A percentile compares a stretch with the other conserved stretches of the same genome.
These are phyloP conservation scores for Neofusicoccum laricinum DNA, from an alignment of 2,329 filamentous ascomycete species.

Conservation along the genomic window DNA sequence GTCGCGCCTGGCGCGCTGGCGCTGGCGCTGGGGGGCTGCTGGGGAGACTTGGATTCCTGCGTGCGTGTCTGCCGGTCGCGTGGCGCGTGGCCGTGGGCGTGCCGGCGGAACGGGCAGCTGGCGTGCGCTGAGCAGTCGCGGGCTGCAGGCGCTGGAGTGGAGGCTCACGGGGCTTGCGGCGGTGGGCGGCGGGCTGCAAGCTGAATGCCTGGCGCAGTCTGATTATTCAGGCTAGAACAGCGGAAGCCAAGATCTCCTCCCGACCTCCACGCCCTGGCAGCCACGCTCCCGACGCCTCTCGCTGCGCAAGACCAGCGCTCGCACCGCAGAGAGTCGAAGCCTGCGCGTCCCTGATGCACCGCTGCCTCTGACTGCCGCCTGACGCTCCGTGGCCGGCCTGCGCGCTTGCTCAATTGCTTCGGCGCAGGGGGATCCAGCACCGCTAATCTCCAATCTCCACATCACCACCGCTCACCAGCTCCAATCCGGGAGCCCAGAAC, in stretches of 20 bases:
- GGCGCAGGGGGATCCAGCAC: slow-evolving; percentile 16
- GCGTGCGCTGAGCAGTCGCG: background rate
- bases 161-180: background rate
- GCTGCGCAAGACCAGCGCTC: background rate
- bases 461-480: slow-evolving; percentile 12
- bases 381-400: slow-evolving; percentile 25
- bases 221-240: slow-evolving; percentile 8
- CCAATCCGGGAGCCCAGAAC: slow-evolving; percentile 8
- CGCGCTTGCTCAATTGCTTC: slow-evolving; percentile 27
- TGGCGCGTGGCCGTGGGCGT: background rate
- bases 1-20: background rate
- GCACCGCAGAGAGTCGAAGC: background rate
- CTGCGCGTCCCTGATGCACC: slow-evolving; percentile 14
- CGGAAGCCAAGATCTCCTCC: slow-evolving; percentile 4
- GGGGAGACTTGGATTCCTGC: background rate
- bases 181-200: too few relatives aligned
- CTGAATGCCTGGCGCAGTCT: background rate
- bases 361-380: slow-evolving; percentile 23
- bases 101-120: background rate
- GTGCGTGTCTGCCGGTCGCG: background rate
- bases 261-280: slow-evolving; percentile 10
- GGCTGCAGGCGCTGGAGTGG: background rate
- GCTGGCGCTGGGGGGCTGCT: too few relatives aligned
- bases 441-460: slow-evolving; percentile 17
- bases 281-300: background rate